A percentile compares a stretch with the other conserved stretches of the same genome.
Evolutionary conservation across 2,329 filamentous ascomycete genomes (phyloP).

Genomic region (Talaromyces sp.): DNA sequence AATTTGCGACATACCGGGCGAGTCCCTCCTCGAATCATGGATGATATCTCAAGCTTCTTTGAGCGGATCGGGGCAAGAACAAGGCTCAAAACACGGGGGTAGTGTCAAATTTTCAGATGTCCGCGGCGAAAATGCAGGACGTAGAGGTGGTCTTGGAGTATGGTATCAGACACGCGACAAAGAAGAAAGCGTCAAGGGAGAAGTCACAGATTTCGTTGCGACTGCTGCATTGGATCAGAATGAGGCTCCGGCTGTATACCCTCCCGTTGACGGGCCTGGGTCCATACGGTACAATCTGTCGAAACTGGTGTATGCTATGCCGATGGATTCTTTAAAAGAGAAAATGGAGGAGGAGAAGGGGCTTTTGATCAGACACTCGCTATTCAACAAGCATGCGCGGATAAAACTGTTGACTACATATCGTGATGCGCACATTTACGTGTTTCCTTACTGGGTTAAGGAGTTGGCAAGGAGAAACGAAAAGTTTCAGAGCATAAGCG

Average conservation of each 20-base stretch:
- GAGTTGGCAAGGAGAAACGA: slow-evolving; percentile 78
- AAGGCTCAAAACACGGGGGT: slow-evolving; percentile 32
- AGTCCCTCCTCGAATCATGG: slow-evolving; percentile 83
- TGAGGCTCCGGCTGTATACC: slow-evolving; percentile 50
- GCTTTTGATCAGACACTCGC: slow-evolving; percentile 66
- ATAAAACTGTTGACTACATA: slow-evolving; percentile 79
- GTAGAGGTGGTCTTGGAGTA: slow-evolving; percentile 78
- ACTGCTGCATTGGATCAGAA: slow-evolving; percentile 63
- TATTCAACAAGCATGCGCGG: slow-evolving; percentile 70
- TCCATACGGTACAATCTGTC: slow-evolving; percentile 67
- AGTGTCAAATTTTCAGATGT: slow-evolving; percentile 46
- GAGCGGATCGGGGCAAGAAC: slow-evolving; percentile 53
- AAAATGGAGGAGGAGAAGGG: slow-evolving; percentile 69
- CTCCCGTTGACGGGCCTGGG: slow-evolving; percentile 50
- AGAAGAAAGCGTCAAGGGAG: slow-evolving; percentile 74
- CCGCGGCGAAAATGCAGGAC: slow-evolving; percentile 55
- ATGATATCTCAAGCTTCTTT: slow-evolving; percentile 77
- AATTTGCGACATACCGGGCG: slow-evolving; percentile 82
- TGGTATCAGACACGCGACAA: slow-evolving; percentile 81
- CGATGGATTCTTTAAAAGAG: slow-evolving; percentile 85
- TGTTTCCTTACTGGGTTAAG: slow-evolving; percentile 88
- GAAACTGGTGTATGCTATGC: slow-evolving; percentile 80
- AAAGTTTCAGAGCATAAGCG: slow-evolving; percentile 78
- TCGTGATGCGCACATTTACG: slow-evolving; percentile 89
- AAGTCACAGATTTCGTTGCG: slow-evolving; percentile 89